Percentiles rank a stretch among this genome's conserved stretches.
Conservation (phyloP, 352 stramenopile species). For the Hyphochytrium catenoides region DNA sequence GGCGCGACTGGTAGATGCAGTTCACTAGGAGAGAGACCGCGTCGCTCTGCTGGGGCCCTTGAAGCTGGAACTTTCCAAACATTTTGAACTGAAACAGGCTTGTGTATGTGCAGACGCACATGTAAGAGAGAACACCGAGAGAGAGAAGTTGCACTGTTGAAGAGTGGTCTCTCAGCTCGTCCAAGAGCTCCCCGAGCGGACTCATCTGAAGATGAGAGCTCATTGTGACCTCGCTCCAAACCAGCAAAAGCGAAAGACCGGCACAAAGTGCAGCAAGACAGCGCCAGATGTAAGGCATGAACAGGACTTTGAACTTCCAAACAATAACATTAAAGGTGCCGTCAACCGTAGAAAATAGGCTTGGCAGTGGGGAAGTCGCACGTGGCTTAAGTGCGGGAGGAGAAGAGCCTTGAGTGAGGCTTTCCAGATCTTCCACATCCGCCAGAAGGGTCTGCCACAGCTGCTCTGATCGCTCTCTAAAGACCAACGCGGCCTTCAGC, state of each 20-base stretch:
- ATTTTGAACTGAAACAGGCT: slow-evolving; percentile 28
- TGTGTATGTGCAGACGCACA: slow-evolving; percentile 26
- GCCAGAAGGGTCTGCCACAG: too few relatives aligned
- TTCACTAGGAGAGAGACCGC: slow-evolving; percentile 29
- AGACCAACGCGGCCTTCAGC: too few relatives aligned
- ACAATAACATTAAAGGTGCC: too few relatives aligned
- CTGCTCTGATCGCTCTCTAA: too few relatives aligned
- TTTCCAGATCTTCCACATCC: too few relatives aligned
- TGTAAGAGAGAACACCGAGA: slow-evolving; percentile 23
- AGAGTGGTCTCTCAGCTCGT: slow-evolving; percentile 4
- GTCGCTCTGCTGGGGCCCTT: slow-evolving; percentile 23
- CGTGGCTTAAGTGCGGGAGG: too few relatives aligned
- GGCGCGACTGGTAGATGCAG: slow-evolving; percentile 26
- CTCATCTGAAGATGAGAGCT: slow-evolving; percentile 10
- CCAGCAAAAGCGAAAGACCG: slow-evolving; percentile 22
- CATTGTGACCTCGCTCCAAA: slow-evolving; percentile 39
- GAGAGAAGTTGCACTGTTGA: slow-evolving; percentile 12
- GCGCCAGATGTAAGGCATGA: too few relatives aligned
- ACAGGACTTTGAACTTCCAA: too few relatives aligned
- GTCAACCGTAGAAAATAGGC: too few relatives aligned
- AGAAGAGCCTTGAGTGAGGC: too few relatives aligned
- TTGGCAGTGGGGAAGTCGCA: too few relatives aligned
- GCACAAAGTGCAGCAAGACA: slow-evolving; percentile 13
- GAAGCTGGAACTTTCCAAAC: slow-evolving; percentile 22
- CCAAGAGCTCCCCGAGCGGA: slow-evolving; percentile 11